These are phyloP conservation scores for Parasarocladium wereldwijsianum DNA, from an alignment of 2,329 filamentous ascomycete species.

Conservation along the genomic window DNA sequence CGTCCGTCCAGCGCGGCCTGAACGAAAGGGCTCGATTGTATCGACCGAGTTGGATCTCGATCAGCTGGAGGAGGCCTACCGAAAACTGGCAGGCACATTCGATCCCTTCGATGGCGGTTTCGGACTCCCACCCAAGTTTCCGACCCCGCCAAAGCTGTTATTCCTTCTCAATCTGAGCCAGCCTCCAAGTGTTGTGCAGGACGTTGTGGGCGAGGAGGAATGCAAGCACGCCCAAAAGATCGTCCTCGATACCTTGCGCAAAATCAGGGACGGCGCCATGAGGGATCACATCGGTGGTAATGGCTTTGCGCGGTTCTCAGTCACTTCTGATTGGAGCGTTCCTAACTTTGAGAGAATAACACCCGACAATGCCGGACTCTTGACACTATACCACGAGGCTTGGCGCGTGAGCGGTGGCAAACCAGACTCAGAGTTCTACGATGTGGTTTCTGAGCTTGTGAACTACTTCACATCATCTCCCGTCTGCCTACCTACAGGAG, in stretches of 20 bases:
- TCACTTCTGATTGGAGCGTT: conserved; percentile 82
- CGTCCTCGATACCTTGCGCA: conserved; percentile 65
- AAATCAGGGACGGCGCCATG: conserved; percentile 46
- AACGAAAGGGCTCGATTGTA: conserved; percentile 14
- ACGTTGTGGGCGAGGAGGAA: conserved; percentile 77
- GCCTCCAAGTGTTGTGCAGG: conserved; percentile 58
- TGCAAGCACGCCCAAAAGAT: conserved; percentile 61
- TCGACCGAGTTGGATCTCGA: conserved; percentile 74
- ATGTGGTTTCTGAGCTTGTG: conserved; percentile 66
- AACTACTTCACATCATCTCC: conserved; percentile 69
- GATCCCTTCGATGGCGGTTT: conserved; percentile 73
- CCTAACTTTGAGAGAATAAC: conserved; percentile 98
- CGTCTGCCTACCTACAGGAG: conserved; percentile 53
- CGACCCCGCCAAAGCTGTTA: conserved; percentile 70
- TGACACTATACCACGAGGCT: conserved; percentile 74
- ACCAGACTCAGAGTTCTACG: conserved; percentile 56
- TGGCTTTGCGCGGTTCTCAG: conserved; percentile 61
- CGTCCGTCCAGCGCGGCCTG: conserved; percentile 9
- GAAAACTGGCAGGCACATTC: conserved; percentile 66
- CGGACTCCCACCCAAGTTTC: conserved; percentile 69
- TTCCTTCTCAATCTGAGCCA: conserved; percentile 65
- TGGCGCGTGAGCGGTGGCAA: conserved; percentile 45
- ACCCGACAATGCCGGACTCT: conserved; percentile 76
- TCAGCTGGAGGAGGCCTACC: conserved; percentile 77
- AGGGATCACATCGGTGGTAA: conserved; percentile 38